These are phyloP conservation scores for Rutstroemia sp. DNA, from an alignment of 2,329 filamentous ascomycete genomes.

Conservation along the genomic window DNA sequence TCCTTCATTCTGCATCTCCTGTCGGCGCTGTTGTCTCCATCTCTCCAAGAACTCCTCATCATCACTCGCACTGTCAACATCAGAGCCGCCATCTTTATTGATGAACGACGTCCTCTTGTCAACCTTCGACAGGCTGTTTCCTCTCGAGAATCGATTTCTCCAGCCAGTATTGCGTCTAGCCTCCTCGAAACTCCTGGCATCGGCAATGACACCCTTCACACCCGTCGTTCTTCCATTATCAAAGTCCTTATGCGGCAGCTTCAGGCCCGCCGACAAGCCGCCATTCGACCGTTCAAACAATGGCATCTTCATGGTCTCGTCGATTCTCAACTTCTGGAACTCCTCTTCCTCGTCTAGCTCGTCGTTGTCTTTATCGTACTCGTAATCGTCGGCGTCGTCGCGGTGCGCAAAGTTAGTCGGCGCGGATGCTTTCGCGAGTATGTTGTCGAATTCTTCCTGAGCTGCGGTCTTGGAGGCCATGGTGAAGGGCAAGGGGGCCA, in stretches of 20 bases:
- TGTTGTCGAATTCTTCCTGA: constrained; percentile 59
- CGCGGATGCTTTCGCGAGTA: constrained; percentile 49
- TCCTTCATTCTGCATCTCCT: constrained; percentile 64
- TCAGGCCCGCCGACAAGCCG: constrained; percentile 32
- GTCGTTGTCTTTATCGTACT: constrained; percentile 46
- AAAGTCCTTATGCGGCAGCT: constrained; percentile 55
- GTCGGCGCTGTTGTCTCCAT: constrained; percentile 76
- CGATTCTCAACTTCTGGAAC: constrained; percentile 38
- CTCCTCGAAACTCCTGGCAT: constrained; percentile 69
- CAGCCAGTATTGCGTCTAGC: constrained; percentile 41
- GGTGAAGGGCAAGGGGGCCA: constrained; percentile 14
- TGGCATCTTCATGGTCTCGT: constrained; percentile 59
- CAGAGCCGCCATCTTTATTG: constrained; percentile 19
- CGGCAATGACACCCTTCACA: constrained; percentile 81
- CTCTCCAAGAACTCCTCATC: constrained; percentile 80
- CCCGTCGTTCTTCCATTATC: constrained; percentile 67
- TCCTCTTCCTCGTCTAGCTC: constrained; percentile 42
- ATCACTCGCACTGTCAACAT: constrained; percentile 31
- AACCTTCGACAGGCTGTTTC: constrained; percentile 13
- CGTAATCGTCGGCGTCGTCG: constrained; percentile 51
- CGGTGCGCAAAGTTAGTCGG: constrained; percentile 32
- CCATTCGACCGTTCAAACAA: constrained; percentile 38
- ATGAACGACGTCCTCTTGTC: constrained; percentile 21
- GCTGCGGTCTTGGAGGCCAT: constrained; percentile 43
- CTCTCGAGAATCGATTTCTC: constrained; percentile 45